Conservation (phyloP, 441 rosid genomes). For the Pelargonium fulgidum region DNA sequence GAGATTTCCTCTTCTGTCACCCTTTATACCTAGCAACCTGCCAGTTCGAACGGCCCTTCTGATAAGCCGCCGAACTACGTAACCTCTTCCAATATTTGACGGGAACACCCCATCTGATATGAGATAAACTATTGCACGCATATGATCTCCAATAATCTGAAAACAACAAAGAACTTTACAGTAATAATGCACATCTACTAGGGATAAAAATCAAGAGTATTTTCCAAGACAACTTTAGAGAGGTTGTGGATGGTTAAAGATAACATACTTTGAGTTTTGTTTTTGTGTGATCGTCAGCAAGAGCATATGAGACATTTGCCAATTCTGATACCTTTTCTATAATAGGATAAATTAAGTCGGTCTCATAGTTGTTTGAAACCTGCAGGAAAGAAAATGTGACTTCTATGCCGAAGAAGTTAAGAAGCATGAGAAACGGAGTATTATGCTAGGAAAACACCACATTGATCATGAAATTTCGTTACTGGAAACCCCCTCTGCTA, state of each 20-base stretch:
- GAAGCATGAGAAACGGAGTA: conserved; percentile 6
- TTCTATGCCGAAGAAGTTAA: conserved; percentile 1
- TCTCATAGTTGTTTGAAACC: conserved; percentile 95
- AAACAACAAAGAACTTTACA: conserved; percentile 19
- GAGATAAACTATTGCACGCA: conserved; percentile 81
- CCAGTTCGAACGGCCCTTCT: conserved; percentile 89
- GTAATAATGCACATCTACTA: conserved; percentile 7
- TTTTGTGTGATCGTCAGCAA: conserved; percentile 48
- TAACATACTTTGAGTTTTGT: conserved; percentile 53
- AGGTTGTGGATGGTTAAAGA: conserved; percentile 11
- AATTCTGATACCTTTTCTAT: conserved; percentile 61
- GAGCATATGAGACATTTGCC: conserved; percentile 56
- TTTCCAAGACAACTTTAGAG: conserved; percentile 9
- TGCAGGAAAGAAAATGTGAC: conserved; percentile 26
- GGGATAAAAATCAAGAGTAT: conserved; percentile 6
- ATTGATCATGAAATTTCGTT: conserved; percentile 1
- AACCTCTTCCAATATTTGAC: conserved; percentile 92
- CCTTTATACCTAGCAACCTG: conserved; percentile 69
- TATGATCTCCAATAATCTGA: conserved; percentile 82
- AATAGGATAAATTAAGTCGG: conserved; percentile 88
- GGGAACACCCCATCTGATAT: conserved; percentile 87
- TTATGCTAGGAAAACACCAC: neutral
- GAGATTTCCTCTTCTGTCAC: conserved; percentile 43
- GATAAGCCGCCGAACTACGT: conserved; percentile 79
- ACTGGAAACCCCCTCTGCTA: neutral